These are phyloP conservation scores for Adansonia gregorii DNA, from an alignment of 441 rosid species.

Conservation along the genomic window DNA sequence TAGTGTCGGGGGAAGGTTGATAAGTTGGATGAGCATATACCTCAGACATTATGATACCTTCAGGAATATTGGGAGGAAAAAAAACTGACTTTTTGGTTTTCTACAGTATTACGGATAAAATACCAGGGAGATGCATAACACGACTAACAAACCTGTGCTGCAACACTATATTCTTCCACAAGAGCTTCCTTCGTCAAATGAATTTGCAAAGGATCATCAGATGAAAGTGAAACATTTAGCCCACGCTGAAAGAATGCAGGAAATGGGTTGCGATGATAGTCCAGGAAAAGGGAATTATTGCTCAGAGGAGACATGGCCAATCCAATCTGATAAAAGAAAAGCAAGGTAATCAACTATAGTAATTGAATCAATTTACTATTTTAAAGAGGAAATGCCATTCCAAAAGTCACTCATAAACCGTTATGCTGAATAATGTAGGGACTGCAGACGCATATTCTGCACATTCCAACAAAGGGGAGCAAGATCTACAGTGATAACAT, in stretches of 20 bases:
- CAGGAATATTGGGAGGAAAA: not conserved
- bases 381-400: constrained; percentile 9
- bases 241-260: constrained; percentile 92
- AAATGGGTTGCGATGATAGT: constrained; percentile 91
- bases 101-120: not conserved
- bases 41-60: not conserved
- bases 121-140: not conserved
- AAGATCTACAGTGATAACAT: not conserved
- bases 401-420: not conserved
- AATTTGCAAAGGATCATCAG: constrained; percentile 80
- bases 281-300: constrained; percentile 94
- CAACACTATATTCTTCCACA: constrained; percentile 97
- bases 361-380: constrained; percentile 9
- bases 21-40: not conserved
- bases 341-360: not conserved
- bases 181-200: constrained; percentile 74
- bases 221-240: constrained; percentile 83
- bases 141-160: constrained; percentile 63
- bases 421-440: not conserved
- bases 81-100: not conserved
- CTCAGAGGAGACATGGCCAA: constrained; percentile 99
- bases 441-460: not conserved
- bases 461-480: not conserved
- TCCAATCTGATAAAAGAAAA: constrained; percentile 62
- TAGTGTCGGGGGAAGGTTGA: not conserved